Conservation (phyloP, 2,329 filamentous ascomycete genomes). For the Onygena corvina region DNA sequence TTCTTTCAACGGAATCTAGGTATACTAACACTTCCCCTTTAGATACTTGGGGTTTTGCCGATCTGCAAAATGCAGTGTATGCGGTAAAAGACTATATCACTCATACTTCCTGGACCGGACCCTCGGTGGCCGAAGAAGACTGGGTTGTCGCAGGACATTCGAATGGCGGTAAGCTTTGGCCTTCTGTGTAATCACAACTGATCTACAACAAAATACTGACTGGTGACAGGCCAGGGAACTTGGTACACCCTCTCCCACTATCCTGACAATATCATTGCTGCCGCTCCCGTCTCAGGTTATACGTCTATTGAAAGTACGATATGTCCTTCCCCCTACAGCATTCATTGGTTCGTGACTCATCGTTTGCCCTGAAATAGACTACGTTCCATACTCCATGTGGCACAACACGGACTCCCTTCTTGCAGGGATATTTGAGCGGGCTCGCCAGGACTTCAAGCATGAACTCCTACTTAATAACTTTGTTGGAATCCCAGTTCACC, state of each 20-base stretch:
- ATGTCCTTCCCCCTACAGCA: not conserved
- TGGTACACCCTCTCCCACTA: slow-evolving; percentile 47
- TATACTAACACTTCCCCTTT: not conserved
- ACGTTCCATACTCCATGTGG: slow-evolving; percentile 48
- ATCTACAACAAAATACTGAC: too few relatives aligned
- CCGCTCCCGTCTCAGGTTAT: slow-evolving; percentile 47
- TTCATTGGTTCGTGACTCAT: not conserved
- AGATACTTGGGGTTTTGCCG: slow-evolving; percentile 45
- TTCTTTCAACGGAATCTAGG: not conserved
- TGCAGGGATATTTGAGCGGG: slow-evolving; percentile 36
- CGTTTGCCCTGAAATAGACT: slow-evolving; percentile 28
- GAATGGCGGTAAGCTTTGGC: slow-evolving; percentile 42
- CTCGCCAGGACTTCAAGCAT: slow-evolving; percentile 43
- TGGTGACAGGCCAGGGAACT: slow-evolving; percentile 39
- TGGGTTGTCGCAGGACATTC: slow-evolving; percentile 48
- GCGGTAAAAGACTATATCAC: slow-evolving; percentile 43
- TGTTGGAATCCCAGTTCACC: slow-evolving; percentile 41
- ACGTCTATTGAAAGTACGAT: slow-evolving; percentile 42
- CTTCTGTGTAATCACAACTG: too few relatives aligned
- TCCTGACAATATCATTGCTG: slow-evolving; percentile 46
- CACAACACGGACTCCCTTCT: slow-evolving; percentile 42
- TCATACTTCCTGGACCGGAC: slow-evolving; percentile 38
- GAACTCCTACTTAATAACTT: slow-evolving; percentile 44
- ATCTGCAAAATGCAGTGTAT: slow-evolving; percentile 42
- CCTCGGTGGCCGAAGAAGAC: slow-evolving; percentile 33